Evolutionary conservation across 305 asterid species (phyloP).

Genomic region (Fraxinus dipetala): DNA sequence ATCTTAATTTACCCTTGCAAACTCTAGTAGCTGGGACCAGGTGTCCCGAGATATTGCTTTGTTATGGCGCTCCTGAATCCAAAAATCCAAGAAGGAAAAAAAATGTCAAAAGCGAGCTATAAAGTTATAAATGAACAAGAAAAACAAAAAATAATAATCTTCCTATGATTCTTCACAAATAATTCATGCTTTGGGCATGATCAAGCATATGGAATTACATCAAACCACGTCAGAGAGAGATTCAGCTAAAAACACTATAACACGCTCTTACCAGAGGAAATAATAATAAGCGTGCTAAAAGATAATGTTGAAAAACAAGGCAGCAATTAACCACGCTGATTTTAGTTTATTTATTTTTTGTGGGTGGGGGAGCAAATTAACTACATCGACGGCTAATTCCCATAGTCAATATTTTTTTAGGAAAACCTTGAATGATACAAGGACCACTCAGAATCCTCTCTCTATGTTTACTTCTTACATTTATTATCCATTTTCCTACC

Average conservation of each 20-base stretch:
- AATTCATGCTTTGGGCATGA: neutral
- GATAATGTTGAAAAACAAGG: neutral
- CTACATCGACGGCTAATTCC: neutral
- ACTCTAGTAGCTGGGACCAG: conserved; percentile 96
- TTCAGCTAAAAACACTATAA: neutral
- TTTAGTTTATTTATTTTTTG: neutral
- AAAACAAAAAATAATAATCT: neutral
- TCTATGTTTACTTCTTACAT: neutral
- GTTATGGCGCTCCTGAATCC: conserved; percentile 82
- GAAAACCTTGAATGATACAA: neutral
- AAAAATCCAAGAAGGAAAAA: neutral
- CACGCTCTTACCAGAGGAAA: neutral
- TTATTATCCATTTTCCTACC: neutral
- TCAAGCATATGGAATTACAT: neutral
- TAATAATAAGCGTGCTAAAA: neutral
- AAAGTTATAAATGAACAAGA: neutral
- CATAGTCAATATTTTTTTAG: neutral
- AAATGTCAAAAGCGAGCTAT: conserved; percentile 4
- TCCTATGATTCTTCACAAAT: neutral
- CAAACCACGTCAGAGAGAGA: neutral
- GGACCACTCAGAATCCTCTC: neutral
- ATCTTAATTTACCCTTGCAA: conserved; percentile 68
- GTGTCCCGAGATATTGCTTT: conserved; percentile 98
- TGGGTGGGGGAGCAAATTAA: neutral
- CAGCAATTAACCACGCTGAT: neutral